Base-by-base conservation (phyloP, 2,329 filamentous ascomycete species). In the Aspergillus unguis region DNA sequence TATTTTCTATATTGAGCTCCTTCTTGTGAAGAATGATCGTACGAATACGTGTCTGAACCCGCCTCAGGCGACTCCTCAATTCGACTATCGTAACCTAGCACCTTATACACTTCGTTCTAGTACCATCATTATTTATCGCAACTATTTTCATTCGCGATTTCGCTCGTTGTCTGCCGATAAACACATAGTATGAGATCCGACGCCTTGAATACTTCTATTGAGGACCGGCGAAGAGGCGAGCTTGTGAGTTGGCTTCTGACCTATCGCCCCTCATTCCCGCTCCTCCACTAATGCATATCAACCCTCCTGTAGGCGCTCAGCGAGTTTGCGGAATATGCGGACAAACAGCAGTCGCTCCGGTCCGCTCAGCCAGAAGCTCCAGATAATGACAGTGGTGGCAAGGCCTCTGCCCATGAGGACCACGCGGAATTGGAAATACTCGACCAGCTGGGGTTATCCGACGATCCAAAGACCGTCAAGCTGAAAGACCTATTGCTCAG, bases 251-350 rank as follows among this genome's bases (percentile, higher is more conserved):
- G 50, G 6, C 26, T 33, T 7, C 33, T 36, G 11, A 26, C 26
- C 42, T 43, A 47, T 9, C 32, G 27, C 45, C 38, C 45, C 46
- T 37, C 47, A 49, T 50, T 35, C 23, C 27, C 31, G 33, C 36
- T 33, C 29, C 44, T 46, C 33, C 58, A 32, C 40, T 53, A 58
- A 49, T 50, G 53, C 7, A 44, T 36, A 11, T 26, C 44, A 26
- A 32, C 29, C 10, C 32, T 41, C 29, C 51, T 17, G 17, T 17
- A 85, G 83, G 92, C 92, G 9, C 81, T 99, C 51, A 94, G 88
- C 76, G 94, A 97, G 64, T 99, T 99, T 70, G 91, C 92, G 71
- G 94, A 99, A 66, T 97, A 96, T 66, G 94, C 96, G 60, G 91
- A 97, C 72, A 88, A 91, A 70, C 92, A 97, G 70, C 94, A 97